phyloP scores from a whole-genome alignment of 2,329 filamentous ascomycete species.

The Neospermospora avenae region DNA sequence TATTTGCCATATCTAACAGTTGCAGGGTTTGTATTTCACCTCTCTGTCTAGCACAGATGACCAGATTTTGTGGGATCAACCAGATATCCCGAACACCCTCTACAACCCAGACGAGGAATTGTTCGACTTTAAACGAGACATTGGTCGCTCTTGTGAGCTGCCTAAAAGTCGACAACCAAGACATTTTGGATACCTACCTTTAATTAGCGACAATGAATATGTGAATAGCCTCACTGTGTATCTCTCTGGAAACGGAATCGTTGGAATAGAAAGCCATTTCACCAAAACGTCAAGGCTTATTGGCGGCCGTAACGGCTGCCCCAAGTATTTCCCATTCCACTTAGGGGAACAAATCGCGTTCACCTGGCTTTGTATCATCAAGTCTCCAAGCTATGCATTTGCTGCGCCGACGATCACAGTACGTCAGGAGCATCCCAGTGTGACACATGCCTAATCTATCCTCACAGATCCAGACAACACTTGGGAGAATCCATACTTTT shows the following conservation, averaged over 20 bases:
- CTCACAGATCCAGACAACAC: constrained; percentile 8
- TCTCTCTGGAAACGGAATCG: constrained; percentile 8
- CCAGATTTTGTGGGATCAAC: constrained; percentile 15
- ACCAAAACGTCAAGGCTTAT: constrained; percentile 11
- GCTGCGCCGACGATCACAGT: constrained; percentile 10
- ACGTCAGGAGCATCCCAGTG: neutral
- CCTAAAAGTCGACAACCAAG: constrained; percentile 5
- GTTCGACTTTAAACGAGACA: constrained; percentile 14
- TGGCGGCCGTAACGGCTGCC: constrained; percentile 6
- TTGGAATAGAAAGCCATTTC: constrained; percentile 17
- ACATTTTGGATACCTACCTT: constrained; percentile 18
- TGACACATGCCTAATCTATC: constrained; percentile 11
- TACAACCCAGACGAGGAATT: neutral
- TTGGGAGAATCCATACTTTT: constrained; percentile 9
- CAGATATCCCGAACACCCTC: constrained; percentile 9
- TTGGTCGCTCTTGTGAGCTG: constrained; percentile 2
- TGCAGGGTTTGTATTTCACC: constrained; percentile 14
- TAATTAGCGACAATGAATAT: constrained; percentile 10
- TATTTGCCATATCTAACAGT: constrained; percentile 8
- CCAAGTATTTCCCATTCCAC: constrained; percentile 10
- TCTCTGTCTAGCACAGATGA: constrained; percentile 6
- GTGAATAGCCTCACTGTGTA: constrained; percentile 15
- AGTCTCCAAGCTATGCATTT: constrained; percentile 7
- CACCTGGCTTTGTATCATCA: constrained; percentile 15
- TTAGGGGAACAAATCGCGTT: constrained; percentile 14